Base-by-base conservation (phyloP, 352 stramenopile species). In the Globisporangium middletonii region DNA sequence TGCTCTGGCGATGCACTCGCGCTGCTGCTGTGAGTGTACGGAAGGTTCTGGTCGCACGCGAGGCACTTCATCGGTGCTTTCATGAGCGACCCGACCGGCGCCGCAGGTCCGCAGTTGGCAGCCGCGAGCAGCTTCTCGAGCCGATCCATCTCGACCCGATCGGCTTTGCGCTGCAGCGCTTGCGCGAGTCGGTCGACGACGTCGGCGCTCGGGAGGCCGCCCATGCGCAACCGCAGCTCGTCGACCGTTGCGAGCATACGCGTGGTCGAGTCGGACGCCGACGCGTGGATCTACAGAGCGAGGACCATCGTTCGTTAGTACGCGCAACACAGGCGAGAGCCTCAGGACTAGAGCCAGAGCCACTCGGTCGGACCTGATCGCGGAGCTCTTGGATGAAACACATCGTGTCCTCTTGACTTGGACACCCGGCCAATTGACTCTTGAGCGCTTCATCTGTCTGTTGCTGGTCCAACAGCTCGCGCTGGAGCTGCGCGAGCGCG, bases 401-500 rank as follows among this genome's bases (percentile, higher is more conserved):
- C 61, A 86, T 48, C 3, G 76, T 87, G 54, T 87, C 77, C 64
- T 86, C 79, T 58, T 89, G 79, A 50, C 66, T 86, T 37, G 79
- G 77, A 62, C 73, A 86, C 3, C 50, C 57, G 11, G 62, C 60
- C 27, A 89, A 45, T 42, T 83, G 73, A n/a, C 53, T 69, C 44
- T 55, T 53, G 5, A 89, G 73, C 27, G 68, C 67, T 30, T 69
- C 65, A 23, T 87, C 77, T 9, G 69, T 66, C 27, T 79, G 55
- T 46, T 75, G 69, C 11, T 85, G 77, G 16, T 68, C 50, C 55
- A 68, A 67, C 8, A 83, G 44, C 19, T 86, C 73, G 11, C 69
- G 59, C 52, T 80, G 65, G 9, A 88, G 68, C 30, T 76, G 64
- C 3, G 73, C 64, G 5, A 87, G 62, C 1, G 70, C 71, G 0